Evolutionary conservation across 1,139 yeast genomes (phyloP).

Genomic region (Nematodospora anomalae): DNA sequence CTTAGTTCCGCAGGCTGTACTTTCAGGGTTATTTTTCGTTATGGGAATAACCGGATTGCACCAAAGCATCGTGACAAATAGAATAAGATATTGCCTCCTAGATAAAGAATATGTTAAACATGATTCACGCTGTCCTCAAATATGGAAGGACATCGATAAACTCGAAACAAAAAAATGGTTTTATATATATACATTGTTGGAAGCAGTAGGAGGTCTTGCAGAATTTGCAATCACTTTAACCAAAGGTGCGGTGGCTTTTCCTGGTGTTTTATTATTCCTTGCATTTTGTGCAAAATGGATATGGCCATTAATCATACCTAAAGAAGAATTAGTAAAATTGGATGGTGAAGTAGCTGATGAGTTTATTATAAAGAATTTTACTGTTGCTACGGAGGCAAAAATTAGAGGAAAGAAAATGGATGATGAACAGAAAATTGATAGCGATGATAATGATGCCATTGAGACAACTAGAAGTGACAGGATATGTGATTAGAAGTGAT

Average conservation of each 20-base stretch:
- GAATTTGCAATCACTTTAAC: slow-evolving; percentile 88
- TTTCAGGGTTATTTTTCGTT: slow-evolving; percentile 88
- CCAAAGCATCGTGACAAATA: slow-evolving; percentile 61
- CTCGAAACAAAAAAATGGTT: slow-evolving; percentile 50
- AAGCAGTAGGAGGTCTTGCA: slow-evolving; percentile 66
- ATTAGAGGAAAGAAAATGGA: slow-evolving; percentile 8
- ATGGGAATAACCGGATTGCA: slow-evolving; percentile 87
- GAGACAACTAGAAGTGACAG: too few species aligned
- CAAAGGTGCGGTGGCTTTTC: slow-evolving; percentile 92
- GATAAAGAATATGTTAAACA: slow-evolving; percentile 49
- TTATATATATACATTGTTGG: slow-evolving; percentile 54
- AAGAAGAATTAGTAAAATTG: slow-evolving; percentile 56
- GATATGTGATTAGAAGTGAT: too few species aligned
- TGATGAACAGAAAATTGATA: slow-evolving; percentile 12
- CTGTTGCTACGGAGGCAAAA: slow-evolving; percentile 20
- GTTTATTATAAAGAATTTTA: slow-evolving; percentile 45
- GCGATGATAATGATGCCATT: slow-evolving; percentile 7
- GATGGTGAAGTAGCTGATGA: slow-evolving; percentile 74
- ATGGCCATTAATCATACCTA: slow-evolving; percentile 65
- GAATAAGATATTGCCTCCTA: slow-evolving; percentile 63
- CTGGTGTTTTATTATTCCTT: slow-evolving; percentile 64
- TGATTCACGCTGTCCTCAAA: slow-evolving; percentile 37
- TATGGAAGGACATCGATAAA: slow-evolving; percentile 33
- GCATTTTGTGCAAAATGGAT: slow-evolving; percentile 67
- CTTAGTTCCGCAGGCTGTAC: slow-evolving; percentile 88